Evolutionary conservation across 2,329 filamentous ascomycete genomes (phyloP).

Genomic region (Nothophoma quercina): DNA sequence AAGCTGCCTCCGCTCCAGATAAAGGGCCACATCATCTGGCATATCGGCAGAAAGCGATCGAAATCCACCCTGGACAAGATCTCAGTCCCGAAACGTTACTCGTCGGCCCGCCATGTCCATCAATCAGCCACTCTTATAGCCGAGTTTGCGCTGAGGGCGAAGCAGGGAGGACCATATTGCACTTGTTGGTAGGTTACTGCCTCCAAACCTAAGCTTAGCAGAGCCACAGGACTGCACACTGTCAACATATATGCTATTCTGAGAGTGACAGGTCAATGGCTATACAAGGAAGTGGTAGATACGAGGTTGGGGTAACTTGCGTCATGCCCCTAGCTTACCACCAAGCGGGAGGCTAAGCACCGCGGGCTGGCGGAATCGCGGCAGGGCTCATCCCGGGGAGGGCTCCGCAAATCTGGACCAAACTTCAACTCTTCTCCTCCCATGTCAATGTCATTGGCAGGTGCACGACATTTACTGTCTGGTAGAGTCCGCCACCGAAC

Average conservation of each 20-base stretch:
- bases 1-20: not conserved
- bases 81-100: not conserved
- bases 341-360: not conserved
- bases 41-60: constrained; percentile 11
- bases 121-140: not conserved
- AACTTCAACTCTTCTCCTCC: not conserved
- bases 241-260: not conserved
- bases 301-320: not conserved
- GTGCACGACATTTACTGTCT: not conserved
- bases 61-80: constrained; percentile 4
- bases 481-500: not conserved
- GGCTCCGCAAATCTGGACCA: constrained; percentile 1
- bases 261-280: too few relatives aligned
- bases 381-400: constrained; percentile 7
- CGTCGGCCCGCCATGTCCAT: not conserved
- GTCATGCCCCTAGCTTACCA: not conserved
- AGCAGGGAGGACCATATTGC: not conserved
- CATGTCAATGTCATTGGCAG: not conserved
- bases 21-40: not conserved
- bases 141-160: too few relatives aligned
- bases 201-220: too few relatives aligned
- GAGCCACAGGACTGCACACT: too few relatives aligned
- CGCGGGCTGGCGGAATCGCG: constrained; percentile 2
- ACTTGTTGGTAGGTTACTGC: too few relatives aligned
- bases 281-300: too few relatives aligned